These are phyloP conservation scores for Arthrobotrys pseudoclavata DNA, from an alignment of 2,329 filamentous ascomycete genomes.

Conservation along the genomic window DNA sequence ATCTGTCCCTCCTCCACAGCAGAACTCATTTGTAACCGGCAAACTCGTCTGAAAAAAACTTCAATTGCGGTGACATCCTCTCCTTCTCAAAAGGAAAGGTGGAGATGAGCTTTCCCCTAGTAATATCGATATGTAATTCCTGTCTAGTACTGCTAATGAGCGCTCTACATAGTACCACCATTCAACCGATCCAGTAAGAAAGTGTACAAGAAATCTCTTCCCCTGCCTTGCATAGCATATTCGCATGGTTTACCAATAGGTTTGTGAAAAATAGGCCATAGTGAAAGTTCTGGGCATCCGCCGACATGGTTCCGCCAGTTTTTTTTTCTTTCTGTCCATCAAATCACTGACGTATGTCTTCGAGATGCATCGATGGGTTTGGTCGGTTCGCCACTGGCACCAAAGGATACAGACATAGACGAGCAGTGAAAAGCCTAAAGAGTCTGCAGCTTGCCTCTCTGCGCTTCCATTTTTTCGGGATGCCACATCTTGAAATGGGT, in stretches of 20 bases:
- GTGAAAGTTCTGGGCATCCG: slow-evolving; percentile 5
- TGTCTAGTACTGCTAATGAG: slow-evolving; percentile 34
- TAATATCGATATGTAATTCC: slow-evolving; percentile 33
- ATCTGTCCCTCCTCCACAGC: slow-evolving; percentile 38
- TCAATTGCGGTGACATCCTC: slow-evolving; percentile 48
- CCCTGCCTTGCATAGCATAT: slow-evolving; percentile 47
- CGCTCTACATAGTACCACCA: slow-evolving; percentile 29
- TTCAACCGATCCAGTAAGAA: slow-evolving; percentile 51
- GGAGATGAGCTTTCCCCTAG: slow-evolving; percentile 39
- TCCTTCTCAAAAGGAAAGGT: slow-evolving; percentile 58
- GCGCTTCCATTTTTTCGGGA: slow-evolving; percentile 36
- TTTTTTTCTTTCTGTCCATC: slow-evolving; percentile 7
- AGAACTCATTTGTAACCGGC: slow-evolving; percentile 38
- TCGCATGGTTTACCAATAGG: slow-evolving; percentile 44
- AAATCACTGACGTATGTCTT: slow-evolving; percentile 54
- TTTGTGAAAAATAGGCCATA: slow-evolving; percentile 42
- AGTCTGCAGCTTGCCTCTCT: slow-evolving; percentile 32
- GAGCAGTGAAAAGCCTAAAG: slow-evolving; percentile 51
- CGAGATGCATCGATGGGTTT: slow-evolving; percentile 30
- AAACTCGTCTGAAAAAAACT: slow-evolving; percentile 57
- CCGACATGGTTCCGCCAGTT: slow-evolving; percentile 13
- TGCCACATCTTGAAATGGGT: slow-evolving; percentile 15
- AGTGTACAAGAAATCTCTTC: slow-evolving; percentile 43
- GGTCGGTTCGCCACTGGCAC: slow-evolving; percentile 32
- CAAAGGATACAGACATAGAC: slow-evolving; percentile 39